phyloP scores from a whole-genome alignment of 78 protist species.

The Guillardia theta region DNA sequence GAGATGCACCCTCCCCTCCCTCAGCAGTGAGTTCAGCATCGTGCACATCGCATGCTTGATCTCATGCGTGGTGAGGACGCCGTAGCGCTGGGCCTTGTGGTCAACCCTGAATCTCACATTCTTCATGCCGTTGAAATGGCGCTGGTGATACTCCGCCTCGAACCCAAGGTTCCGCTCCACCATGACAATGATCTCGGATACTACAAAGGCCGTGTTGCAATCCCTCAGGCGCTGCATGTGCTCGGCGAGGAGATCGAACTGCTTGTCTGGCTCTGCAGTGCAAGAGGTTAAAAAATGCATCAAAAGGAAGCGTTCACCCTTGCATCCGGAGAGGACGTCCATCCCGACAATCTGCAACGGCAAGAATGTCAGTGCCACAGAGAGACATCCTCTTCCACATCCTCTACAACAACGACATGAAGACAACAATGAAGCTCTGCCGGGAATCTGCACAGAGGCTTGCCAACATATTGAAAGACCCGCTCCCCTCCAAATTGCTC shows the following conservation, averaged over 20 bases:
- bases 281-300: not conserved
- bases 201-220: not conserved
- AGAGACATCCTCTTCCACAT: not conserved
- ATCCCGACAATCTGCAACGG: not conserved
- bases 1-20: not conserved
- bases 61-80: not conserved
- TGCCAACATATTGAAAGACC: too few relatives aligned
- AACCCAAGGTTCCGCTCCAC: constrained; percentile 31
- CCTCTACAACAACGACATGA: not conserved
- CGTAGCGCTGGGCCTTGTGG: not conserved
- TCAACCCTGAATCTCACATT: not conserved
- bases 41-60: not conserved
- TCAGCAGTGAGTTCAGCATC: not conserved
- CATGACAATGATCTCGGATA: not conserved
- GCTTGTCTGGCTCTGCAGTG: not conserved
- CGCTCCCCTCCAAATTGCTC: too few relatives aligned
- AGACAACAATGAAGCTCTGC: too few relatives aligned
- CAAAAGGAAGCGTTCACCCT: not conserved
- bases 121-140: not conserved
- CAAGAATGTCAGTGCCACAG: too few relatives aligned
- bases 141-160: constrained; percentile 22
- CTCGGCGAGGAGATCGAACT: not conserved
- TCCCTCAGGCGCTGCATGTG: not conserved
- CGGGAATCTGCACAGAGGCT: too few relatives aligned
- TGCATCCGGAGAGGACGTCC: not conserved